Base-by-base conservation (phyloP, 345 rosid species). In the Dipteronia sinensis region DNA sequence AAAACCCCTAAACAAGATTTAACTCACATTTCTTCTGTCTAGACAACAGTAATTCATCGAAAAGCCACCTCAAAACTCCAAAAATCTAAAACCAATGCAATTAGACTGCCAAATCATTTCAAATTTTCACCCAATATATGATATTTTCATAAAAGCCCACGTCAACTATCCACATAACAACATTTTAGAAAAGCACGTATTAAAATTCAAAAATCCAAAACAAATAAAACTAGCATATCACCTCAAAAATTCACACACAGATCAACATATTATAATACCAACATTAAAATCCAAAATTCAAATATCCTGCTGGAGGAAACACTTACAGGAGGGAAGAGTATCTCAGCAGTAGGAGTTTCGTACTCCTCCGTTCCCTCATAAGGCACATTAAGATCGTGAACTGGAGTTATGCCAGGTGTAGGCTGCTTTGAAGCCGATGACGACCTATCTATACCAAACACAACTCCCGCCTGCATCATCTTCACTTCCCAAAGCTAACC, bases 311-410 rank as follows among this genome's bases (percentile, higher is more conserved):
- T 9, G 10, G 9, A 69, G 23, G 15, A 25, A 76, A 56, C 16
- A 84, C 84, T 83, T 34, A 96, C 99, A 12, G 98, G 98, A 78
- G 99, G 97, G 68, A 94, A 94, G 65, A 94, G 95, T 76, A 97
- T 90, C 70, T 94, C 99, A 74, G 96, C 95, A 1, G 99, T 97
- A 38, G 99, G 99, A 67, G 99, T 97, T 84, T 97, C 98, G 19
- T 88, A 97, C 83, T 97, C 99, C 84, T 97, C 99, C 0, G 94
- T 82, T 67, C 92, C 98, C 77, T 97, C 93, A 72, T 97, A 97
- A 0, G 99, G 99, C 19, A 92, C 99, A 87, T 97, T 97, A 46
- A 97, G 93, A 82, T 97, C 99, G 58, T 91, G 98, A 20, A 92
- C 97, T 0, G 97, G 93, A 49, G 94, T 87, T 66, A 88, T 69